phyloP scores from a whole-genome alignment of 805 yeast genomes.

The Candida stauntonica region DNA sequence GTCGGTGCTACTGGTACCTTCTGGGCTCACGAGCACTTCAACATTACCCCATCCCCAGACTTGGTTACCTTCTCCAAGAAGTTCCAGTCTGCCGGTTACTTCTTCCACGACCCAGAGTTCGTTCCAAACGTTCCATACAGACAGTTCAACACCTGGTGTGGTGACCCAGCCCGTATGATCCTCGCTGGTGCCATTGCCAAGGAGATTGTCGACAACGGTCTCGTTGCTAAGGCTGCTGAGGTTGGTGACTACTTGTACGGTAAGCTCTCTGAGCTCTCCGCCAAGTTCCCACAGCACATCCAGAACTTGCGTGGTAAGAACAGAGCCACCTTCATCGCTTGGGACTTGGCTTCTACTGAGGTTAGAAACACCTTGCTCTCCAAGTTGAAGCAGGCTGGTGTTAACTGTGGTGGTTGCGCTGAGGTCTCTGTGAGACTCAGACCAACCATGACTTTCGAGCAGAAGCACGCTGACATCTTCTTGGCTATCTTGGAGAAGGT shows the following conservation, averaged over 20 bases:
- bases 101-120: slow-evolving; percentile 68
- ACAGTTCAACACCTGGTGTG: slow-evolving; percentile 93
- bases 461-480: slow-evolving; percentile 73
- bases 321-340: slow-evolving; percentile 80
- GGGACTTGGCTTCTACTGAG: slow-evolving; percentile 53
- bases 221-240: slow-evolving; percentile 48
- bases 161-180: slow-evolving; percentile 79
- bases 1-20: slow-evolving; percentile 81
- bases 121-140: slow-evolving; percentile 77
- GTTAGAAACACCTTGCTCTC: slow-evolving; percentile 58
- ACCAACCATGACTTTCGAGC: slow-evolving; percentile 74
- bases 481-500: slow-evolving; percentile 39
- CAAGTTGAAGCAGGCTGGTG: slow-evolving; percentile 60
- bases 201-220: slow-evolving; percentile 58
- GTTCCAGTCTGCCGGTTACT: slow-evolving; percentile 87
- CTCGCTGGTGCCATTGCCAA: slow-evolving; percentile 69
- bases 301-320: slow-evolving; percentile 67
- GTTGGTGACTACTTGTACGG: slow-evolving; percentile 66
- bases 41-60: slow-evolving; percentile 72
- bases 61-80: slow-evolving; percentile 84
- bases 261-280: slow-evolving; percentile 48
- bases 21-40: slow-evolving; percentile 89
- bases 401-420: slow-evolving; percentile 85
- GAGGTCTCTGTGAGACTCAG: slow-evolving; percentile 73
- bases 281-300: slow-evolving; percentile 48